These are phyloP conservation scores for Fusarium sp. DNA, from an alignment of 2,329 filamentous ascomycete species.

Conservation along the genomic window DNA sequence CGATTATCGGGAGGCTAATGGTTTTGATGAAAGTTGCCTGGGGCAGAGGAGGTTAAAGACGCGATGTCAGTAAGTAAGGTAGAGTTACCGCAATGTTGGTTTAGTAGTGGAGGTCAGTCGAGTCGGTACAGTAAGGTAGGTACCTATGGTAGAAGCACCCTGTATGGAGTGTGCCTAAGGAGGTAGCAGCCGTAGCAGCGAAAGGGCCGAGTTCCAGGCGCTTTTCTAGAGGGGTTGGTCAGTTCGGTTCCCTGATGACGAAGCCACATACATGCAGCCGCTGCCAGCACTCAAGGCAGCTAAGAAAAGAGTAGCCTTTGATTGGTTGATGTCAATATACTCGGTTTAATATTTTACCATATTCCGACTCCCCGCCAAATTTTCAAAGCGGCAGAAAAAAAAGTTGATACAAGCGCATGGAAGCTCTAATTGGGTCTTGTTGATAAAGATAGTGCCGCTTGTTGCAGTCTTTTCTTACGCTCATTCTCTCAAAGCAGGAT, in stretches of 20 bases:
- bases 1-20: not conserved
- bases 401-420: constrained; percentile 23
- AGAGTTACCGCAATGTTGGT: not conserved
- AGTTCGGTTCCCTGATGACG: constrained; percentile 35
- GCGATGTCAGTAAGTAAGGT: constrained; percentile 26
- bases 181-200: constrained; percentile 12
- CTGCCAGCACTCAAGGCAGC: not conserved
- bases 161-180: not conserved
- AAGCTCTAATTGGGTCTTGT: constrained; percentile 27
- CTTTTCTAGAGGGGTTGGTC: constrained; percentile 32
- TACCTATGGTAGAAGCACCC: not conserved
- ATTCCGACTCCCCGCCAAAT: constrained; percentile 44
- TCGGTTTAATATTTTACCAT: constrained; percentile 17
- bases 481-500: not conserved
- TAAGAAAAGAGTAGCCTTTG: not conserved
- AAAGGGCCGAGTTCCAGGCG: constrained; percentile 12
- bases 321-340: constrained; percentile 11
- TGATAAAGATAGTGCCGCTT: constrained; percentile 20
- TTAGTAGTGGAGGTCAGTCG: not conserved
- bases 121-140: not conserved
- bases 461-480: not conserved
- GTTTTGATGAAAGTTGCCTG: constrained; percentile 28
- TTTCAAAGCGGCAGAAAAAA: constrained; percentile 44
- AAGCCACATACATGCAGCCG: constrained; percentile 33
- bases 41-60: constrained; percentile 29